Evolutionary conservation across 2,329 filamentous ascomycete genomes (phyloP).

Genomic region (Fusarium sp.): DNA sequence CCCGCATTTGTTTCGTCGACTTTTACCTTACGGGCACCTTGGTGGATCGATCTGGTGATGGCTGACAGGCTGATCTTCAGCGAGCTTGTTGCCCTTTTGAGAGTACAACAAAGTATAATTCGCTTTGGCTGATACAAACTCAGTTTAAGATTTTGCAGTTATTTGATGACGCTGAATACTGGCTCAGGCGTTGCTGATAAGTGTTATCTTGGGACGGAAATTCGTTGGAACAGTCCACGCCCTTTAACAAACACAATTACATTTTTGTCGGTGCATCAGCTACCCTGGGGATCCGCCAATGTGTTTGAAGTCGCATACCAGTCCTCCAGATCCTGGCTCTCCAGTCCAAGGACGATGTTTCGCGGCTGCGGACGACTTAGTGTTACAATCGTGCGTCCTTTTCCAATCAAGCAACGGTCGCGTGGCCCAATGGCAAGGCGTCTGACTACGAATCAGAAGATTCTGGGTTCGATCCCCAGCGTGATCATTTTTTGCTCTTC

Average conservation of each 20-base stretch:
- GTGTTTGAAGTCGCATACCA: no score
- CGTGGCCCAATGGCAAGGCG: conserved; percentile 51
- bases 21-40: fast-evolving
- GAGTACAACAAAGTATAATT: not conserved
- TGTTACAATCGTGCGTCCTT: fast-evolving
- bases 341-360: not conserved
- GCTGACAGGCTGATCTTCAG: not conserved
- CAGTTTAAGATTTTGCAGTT: fast-evolving
- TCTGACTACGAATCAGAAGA: conserved; percentile 52
- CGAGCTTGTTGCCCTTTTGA: not conserved
- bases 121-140: fast-evolving
- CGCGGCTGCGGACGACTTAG: fast-evolving
- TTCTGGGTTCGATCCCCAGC: conserved; percentile 49
- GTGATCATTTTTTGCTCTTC: conserved; percentile 30
- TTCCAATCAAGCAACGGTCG: conserved; percentile 5
- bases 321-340: not conserved
- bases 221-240: not conserved
- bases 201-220: fast-evolving
- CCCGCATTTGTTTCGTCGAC: no score
- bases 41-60: not conserved
- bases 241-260: no score
- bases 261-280: no score
- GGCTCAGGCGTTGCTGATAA: not conserved
- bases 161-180: fast-evolving
- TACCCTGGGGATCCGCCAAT: no score